These are phyloP conservation scores for Plectosphaerella cucumerina DNA, from an alignment of 2,329 filamentous ascomycete species.

Conservation along the genomic window DNA sequence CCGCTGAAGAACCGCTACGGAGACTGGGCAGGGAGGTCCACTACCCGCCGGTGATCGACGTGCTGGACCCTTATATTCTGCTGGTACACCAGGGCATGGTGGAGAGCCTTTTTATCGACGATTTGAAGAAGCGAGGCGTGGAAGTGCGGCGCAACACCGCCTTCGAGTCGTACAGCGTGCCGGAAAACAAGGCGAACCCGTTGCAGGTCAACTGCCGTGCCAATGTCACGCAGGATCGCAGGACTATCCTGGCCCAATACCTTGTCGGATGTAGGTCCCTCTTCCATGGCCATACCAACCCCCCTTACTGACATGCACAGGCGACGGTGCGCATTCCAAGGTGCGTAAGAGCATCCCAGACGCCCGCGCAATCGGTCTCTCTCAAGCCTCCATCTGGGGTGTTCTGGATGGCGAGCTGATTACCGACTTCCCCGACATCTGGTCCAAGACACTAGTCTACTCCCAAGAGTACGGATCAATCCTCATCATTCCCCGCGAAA, in stretches of 20 bases:
- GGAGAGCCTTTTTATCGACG: slow-evolving; percentile 65
- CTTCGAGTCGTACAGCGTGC: slow-evolving; percentile 54
- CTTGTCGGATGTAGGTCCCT: slow-evolving; percentile 67
- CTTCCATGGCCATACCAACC: no score
- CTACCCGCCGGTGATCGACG: slow-evolving; percentile 59
- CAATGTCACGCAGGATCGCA: slow-evolving; percentile 46
- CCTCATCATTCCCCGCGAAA: slow-evolving; percentile 69
- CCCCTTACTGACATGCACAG: slow-evolving; percentile 23
- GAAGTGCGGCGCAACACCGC: slow-evolving; percentile 60
- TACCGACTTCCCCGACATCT: slow-evolving; percentile 71
- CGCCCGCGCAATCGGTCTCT: slow-evolving; percentile 50
- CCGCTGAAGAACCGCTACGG: slow-evolving; percentile 44
- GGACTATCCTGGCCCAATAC: slow-evolving; percentile 54
- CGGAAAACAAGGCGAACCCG: slow-evolving; percentile 36
- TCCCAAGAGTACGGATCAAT: slow-evolving; percentile 65
- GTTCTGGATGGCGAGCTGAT: slow-evolving; percentile 68
- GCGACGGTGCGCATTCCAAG: slow-evolving; percentile 68
- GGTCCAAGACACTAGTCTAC: slow-evolving; percentile 68
- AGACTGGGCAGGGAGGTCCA: slow-evolving; percentile 64
- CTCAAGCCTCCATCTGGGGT: slow-evolving; percentile 59
- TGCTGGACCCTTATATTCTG: slow-evolving; percentile 53
- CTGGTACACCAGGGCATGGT: slow-evolving; percentile 72
- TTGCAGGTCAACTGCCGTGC: slow-evolving; percentile 47
- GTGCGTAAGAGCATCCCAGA: slow-evolving; percentile 61
- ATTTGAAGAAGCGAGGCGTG: slow-evolving; percentile 60